Evolutionary conservation across 805 yeast species (phyloP).

Genomic region (Suhomyces xylopsoci): DNA sequence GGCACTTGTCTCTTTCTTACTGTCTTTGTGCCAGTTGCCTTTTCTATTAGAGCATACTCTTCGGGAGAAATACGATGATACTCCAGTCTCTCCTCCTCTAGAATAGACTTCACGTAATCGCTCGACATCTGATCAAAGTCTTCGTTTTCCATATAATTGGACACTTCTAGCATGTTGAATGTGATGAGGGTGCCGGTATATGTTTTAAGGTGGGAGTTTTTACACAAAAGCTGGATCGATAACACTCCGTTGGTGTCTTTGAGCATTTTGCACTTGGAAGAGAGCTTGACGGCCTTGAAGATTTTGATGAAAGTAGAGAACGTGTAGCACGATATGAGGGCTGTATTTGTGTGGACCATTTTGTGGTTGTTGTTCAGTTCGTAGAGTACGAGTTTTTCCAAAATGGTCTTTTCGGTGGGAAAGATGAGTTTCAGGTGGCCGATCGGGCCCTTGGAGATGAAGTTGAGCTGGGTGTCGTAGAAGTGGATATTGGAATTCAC

Average conservation of each 20-base stretch:
- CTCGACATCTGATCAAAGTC: conserved; percentile 1
- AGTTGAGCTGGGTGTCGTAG: conserved; percentile 40
- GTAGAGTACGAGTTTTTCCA: conserved; percentile 56
- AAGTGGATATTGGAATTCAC: conserved; percentile 3
- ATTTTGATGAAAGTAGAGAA: conserved; percentile 34
- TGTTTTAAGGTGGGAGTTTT: conserved; percentile 21
- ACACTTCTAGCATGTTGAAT: conserved; percentile 37
- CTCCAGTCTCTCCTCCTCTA: not conserved
- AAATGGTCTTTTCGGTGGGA: conserved; percentile 58
- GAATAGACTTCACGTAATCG: not conserved
- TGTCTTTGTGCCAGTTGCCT: not conserved
- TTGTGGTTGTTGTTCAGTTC: conserved; percentile 21
- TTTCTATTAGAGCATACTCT: not conserved
- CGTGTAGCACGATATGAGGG: conserved; percentile 28
- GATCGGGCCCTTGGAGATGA: conserved; percentile 70
- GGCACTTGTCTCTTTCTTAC: not conserved
- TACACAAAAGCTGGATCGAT: conserved; percentile 38
- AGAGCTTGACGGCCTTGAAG: conserved; percentile 34
- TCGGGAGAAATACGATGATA: not conserved
- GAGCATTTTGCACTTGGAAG: conserved; percentile 38
- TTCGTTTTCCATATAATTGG: conserved; percentile 13
- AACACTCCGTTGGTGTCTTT: conserved; percentile 36
- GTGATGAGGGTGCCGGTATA: conserved; percentile 39
- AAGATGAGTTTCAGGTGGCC: conserved; percentile 66
- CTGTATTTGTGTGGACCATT: conserved; percentile 15